Evolutionary conservation across 352 stramenopile genomes (phyloP).

Genomic region (Phytophthora melonis): DNA sequence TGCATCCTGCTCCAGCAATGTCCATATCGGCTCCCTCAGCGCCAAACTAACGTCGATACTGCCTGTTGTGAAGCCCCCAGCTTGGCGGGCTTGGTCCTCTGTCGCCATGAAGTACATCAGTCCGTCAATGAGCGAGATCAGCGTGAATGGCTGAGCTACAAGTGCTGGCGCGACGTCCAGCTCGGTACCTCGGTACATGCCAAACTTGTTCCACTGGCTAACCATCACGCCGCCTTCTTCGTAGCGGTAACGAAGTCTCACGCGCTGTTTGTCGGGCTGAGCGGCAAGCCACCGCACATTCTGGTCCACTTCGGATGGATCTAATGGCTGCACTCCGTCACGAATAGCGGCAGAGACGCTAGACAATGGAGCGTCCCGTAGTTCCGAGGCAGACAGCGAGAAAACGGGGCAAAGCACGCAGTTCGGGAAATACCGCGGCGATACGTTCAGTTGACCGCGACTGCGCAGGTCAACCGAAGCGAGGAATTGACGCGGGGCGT

Average conservation of each 20-base stretch:
- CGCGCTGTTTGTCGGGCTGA: slow-evolving; percentile 29
- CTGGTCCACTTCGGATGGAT: slow-evolving; percentile 15
- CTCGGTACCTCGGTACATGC: slow-evolving; percentile 32
- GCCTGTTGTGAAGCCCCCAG: slow-evolving; percentile 4
- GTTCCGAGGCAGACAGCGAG: slow-evolving; percentile 16
- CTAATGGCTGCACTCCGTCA: slow-evolving; percentile 10
- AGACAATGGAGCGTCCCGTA: slow-evolving; percentile 16
- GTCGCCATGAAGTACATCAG: slow-evolving; percentile 37
- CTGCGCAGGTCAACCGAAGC: slow-evolving; percentile 29
- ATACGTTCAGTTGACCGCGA: slow-evolving; percentile 22
- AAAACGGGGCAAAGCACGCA: slow-evolving; percentile 32
- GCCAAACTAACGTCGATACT: slow-evolving; percentile 22
- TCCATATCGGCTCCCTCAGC: slow-evolving; percentile 18
- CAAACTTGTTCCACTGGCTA: slow-evolving; percentile 42
- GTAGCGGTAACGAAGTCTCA: slow-evolving; percentile 24
- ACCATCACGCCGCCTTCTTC: slow-evolving; percentile 26
- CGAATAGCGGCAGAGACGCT: slow-evolving; percentile 9
- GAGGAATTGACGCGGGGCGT: slow-evolving; percentile 27
- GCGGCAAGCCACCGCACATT: slow-evolving; percentile 31
- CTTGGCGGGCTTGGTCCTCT: slow-evolving; percentile 25
- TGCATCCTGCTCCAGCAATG: slow-evolving; percentile 2
- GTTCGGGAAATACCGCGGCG: slow-evolving; percentile 38
- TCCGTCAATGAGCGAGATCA: slow-evolving; percentile 34
- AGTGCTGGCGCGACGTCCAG: slow-evolving; percentile 28
- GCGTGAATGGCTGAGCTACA: slow-evolving; percentile 32